Conservation (phyloP, 805 yeast genomes). For the Kregervanrija pseudodelftensis region DNA sequence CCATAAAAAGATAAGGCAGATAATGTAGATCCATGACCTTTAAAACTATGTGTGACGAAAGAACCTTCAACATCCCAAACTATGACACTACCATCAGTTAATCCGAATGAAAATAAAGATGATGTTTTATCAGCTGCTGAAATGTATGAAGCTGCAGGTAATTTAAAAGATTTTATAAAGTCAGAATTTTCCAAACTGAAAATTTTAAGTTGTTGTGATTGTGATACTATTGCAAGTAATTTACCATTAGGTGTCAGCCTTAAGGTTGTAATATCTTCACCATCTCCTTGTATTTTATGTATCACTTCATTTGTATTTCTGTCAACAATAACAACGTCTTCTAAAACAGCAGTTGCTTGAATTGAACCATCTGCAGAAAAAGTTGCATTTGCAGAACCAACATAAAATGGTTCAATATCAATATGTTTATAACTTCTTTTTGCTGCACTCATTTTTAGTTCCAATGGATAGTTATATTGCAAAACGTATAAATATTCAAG, state of each 20-base stretch:
- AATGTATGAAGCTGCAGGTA: conserved; percentile 78
- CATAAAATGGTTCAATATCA: conserved; percentile 73
- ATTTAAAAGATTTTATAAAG: conserved; percentile 45
- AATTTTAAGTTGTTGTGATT: conserved; percentile 74
- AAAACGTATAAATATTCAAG: too few relatives aligned
- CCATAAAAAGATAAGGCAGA: conserved; percentile 73
- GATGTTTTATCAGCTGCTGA: conserved; percentile 74
- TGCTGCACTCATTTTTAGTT: background rate
- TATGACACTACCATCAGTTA: conserved; percentile 86
- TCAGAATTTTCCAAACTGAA: conserved; percentile 39
- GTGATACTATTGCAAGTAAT: conserved; percentile 65
- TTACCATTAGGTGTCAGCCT: conserved; percentile 71
- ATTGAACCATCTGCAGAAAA: conserved; percentile 53
- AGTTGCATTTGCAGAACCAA: conserved; percentile 76
- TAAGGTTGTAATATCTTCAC: conserved; percentile 68
- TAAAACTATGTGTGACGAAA: conserved; percentile 78
- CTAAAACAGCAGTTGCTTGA: conserved; percentile 75
- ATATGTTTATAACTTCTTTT: conserved; percentile 30
- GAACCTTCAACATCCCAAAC: conserved; percentile 92
- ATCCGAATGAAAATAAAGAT: conserved; percentile 85
- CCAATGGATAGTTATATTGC: too few relatives aligned
- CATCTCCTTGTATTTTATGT: conserved; percentile 75
- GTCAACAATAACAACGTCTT: conserved; percentile 67
- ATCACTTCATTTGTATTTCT: conserved; percentile 49
- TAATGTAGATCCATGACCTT: conserved; percentile 89